Conservation (phyloP, 2,329 filamentous ascomycete species). For the Beauveria brongniartii region DNA sequence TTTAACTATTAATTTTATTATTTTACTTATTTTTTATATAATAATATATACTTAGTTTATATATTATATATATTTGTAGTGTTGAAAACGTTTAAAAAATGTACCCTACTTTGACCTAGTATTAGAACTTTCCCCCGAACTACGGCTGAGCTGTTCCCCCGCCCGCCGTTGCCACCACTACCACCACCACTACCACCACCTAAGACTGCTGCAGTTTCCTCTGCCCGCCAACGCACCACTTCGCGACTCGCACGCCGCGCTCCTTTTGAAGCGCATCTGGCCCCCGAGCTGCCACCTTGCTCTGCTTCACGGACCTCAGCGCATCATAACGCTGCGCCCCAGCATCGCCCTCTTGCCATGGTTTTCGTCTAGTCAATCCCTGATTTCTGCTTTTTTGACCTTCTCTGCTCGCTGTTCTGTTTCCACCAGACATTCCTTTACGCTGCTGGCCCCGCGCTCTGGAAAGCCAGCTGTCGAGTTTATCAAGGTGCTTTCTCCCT, state of each 20-base stretch:
- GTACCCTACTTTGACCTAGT: too few species aligned
- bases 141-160: too few species aligned
- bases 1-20: too few species aligned
- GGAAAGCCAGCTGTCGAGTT: slow-evolving; percentile 7
- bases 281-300: background rate
- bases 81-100: too few species aligned
- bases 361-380: background rate
- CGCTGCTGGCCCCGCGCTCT: background rate
- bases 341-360: background rate
- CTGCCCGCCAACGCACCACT: background rate
- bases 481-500: slow-evolving; percentile 8
- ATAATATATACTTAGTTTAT: too few species aligned
- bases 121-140: too few species aligned
- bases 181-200: too few species aligned
- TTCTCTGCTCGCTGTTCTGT: background rate
- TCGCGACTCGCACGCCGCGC: background rate
- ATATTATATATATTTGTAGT: too few species aligned
- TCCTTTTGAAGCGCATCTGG: slow-evolving; percentile 1
- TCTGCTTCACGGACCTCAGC: background rate
- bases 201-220: background rate
- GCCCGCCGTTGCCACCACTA: too few species aligned
- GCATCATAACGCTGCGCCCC: background rate
- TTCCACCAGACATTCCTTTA: background rate
- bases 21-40: too few species aligned
- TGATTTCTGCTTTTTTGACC: background rate